These are phyloP conservation scores for Ceratobasidium sp. DNA, from an alignment of 1,284 basidiomycete species.

Conservation along the genomic window DNA sequence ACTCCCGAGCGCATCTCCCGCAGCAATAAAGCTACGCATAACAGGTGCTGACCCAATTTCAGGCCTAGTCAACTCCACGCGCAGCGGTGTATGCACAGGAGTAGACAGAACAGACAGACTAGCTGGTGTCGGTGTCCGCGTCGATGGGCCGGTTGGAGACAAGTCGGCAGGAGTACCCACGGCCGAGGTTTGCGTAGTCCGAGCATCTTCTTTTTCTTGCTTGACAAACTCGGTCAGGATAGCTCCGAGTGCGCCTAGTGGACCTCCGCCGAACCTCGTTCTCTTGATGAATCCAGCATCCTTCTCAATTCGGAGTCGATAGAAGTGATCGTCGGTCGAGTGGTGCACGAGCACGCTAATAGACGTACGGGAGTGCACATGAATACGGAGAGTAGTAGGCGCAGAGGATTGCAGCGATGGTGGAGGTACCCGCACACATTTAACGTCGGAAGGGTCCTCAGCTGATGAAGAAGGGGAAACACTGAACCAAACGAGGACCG, in stretches of 20 bases:
- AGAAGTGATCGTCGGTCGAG: slow-evolving; percentile 60
- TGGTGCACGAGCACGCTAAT: slow-evolving; percentile 61
- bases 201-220: slow-evolving; percentile 8
- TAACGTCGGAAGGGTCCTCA: not conserved
- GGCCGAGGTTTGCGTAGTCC: slow-evolving; percentile 25
- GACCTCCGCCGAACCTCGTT: slow-evolving; percentile 44
- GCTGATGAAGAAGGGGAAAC: not conserved
- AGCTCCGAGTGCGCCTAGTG: slow-evolving; percentile 47
- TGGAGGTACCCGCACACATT: slow-evolving; percentile 36
- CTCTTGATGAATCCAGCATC: slow-evolving; percentile 49
- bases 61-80: slow-evolving; percentile 17
- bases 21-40: slow-evolving; percentile 59
- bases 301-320: slow-evolving; percentile 58
- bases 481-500: slow-evolving; percentile 65
- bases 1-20: slow-evolving; percentile 62
- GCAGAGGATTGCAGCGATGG: slow-evolving; percentile 45
- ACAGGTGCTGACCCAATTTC: not conserved
- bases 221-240: slow-evolving; percentile 44
- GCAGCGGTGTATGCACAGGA: slow-evolving; percentile 23
- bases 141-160: not conserved
- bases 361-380: slow-evolving; percentile 45
- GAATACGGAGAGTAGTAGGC: slow-evolving; percentile 49
- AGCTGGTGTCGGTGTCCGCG: slow-evolving; percentile 11
- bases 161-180: slow-evolving; percentile 1
- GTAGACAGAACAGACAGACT: too few species aligned